phyloP scores from a whole-genome alignment of 2,329 filamentous ascomycete species.

The Pseudogymnoascus sp. region DNA sequence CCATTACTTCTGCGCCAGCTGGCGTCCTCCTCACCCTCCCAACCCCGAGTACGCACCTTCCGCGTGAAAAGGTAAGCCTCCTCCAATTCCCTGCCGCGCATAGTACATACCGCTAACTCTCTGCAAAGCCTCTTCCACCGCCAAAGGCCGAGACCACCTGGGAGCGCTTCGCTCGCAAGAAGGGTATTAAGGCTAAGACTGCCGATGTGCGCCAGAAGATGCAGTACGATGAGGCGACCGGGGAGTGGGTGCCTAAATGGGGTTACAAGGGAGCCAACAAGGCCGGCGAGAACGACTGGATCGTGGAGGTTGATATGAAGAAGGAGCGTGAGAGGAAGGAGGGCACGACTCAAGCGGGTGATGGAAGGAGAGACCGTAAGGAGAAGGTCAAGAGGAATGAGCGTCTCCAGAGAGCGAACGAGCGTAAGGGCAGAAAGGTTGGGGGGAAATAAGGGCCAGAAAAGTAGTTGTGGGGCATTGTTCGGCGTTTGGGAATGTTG shows the following conservation, averaged over 20 bases:
- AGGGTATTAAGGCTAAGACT: conserved; percentile 87
- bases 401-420: conserved; percentile 59
- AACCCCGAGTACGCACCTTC: conserved; percentile 57
- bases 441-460: conserved; percentile 11
- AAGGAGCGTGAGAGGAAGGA: conserved; percentile 56
- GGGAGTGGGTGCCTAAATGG: conserved; percentile 91
- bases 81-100: not conserved
- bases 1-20: conserved; percentile 57
- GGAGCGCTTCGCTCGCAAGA: conserved; percentile 93
- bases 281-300: conserved; percentile 72
- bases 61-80: conserved; percentile 63
- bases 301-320: conserved; percentile 83
- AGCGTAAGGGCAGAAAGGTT: conserved; percentile 35
- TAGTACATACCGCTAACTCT: not conserved
- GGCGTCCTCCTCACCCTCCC: conserved; percentile 78
- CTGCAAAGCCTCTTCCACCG: conserved; percentile 56
- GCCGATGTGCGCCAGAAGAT: conserved; percentile 69
- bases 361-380: conserved; percentile 53
- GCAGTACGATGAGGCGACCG: conserved; percentile 72
- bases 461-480: conserved; percentile 3
- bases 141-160: conserved; percentile 83
- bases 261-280: conserved; percentile 89
- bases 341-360: conserved; percentile 51
- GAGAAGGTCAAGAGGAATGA: conserved; percentile 66
- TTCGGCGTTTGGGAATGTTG: conserved; percentile 9